Base-by-base conservation (phyloP, 2,329 filamentous ascomycete species). In the Escovopsis sp. region DNA sequence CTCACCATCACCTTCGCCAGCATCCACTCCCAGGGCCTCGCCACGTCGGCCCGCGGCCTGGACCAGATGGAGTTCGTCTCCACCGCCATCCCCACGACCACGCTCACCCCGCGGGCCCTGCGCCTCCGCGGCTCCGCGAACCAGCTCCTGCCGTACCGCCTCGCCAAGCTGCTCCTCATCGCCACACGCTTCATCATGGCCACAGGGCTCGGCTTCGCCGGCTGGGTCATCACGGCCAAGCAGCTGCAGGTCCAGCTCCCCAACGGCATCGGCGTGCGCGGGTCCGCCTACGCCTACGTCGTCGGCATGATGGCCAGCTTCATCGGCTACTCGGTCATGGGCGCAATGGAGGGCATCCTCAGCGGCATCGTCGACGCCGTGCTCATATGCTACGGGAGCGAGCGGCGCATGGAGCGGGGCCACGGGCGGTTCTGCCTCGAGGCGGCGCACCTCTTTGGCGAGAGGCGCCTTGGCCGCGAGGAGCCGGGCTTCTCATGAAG, bases 211-310 rank as follows among this genome's bases (percentile, higher is more conserved):
- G 89, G 89, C 1, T 94, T 96, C 55, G 88, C 85, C 4, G 89
- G 86, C n/a, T 98, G 91, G 91, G 85, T 96, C 8, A 83, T 85
- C 38, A 94, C 88, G 33, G 88, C 91, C 10, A 80, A 85, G 48
- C 80, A 83, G 61, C 68, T 95, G 4, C 69, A 73, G 41, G 67
- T 91, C 18, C 67, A 64, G 55, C 64, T 65, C 46, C 78, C 61
- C 44, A 72, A 67, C 34, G 70, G 70, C 2, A 50, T 60, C 41
- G 72, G 75, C 0, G 58, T 81, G 40, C 76, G 76, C 38, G 91
- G 91, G 8, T 94, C 86, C 53, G 70, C 91, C 23, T 98, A 98
- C 59, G 91, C 89, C 2, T 98, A 96, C 56, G 76, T 96, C 2
- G 85, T 98, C 19, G 91, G 88, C 9, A 62, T 98, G 48, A 82